Percentiles rank a stretch among this genome's conserved stretches.
Evolutionary conservation across 371 early-diverging fungal genomes (phyloP).

Genomic region (Haplosporangium sp.): DNA sequence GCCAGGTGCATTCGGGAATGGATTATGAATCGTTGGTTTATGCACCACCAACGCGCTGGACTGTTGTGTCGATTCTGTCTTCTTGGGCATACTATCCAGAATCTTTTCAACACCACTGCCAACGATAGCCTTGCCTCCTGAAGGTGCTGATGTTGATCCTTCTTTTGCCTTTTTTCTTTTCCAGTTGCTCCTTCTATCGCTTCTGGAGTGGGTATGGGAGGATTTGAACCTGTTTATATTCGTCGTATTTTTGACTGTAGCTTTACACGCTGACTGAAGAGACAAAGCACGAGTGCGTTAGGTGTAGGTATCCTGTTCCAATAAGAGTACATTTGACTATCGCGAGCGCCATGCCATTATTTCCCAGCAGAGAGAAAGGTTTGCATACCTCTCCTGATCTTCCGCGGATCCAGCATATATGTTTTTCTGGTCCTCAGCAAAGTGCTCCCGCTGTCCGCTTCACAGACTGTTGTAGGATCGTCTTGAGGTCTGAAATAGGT

Average conservation of each 20-base stretch:
- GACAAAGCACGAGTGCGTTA: neutral
- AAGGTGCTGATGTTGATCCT: constrained; percentile 21
- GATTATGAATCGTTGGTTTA: constrained; percentile 54
- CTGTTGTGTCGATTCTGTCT: constrained; percentile 30
- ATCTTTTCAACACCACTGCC: constrained; percentile 58
- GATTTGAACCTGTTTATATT: constrained; percentile 73
- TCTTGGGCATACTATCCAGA: constrained; percentile 55
- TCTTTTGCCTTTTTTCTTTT: constrained; percentile 50
- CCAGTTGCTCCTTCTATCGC: constrained; percentile 64
- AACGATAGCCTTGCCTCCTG: constrained; percentile 27
- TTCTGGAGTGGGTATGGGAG: constrained; percentile 71
- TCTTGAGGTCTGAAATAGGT: constrained; percentile 17
- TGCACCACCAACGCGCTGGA: constrained; percentile 56
- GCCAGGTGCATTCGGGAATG: constrained; percentile 63
- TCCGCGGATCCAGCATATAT: constrained; percentile 59
- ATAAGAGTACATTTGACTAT: no score
- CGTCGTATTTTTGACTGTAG: constrained; percentile 80
- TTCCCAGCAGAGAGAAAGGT: no score
- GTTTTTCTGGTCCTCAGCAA: constrained; percentile 65
- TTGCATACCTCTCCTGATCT: constrained; percentile 68
- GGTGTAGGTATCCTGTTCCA: no score
- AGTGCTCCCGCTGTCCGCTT: constrained; percentile 68
- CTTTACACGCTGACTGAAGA: constrained; percentile 73
- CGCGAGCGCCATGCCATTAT: no score
- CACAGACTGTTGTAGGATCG: constrained; percentile 60